These are phyloP conservation scores for Imleria badia DNA, from an alignment of 768 basidiomycete species.

Conservation along the genomic window DNA sequence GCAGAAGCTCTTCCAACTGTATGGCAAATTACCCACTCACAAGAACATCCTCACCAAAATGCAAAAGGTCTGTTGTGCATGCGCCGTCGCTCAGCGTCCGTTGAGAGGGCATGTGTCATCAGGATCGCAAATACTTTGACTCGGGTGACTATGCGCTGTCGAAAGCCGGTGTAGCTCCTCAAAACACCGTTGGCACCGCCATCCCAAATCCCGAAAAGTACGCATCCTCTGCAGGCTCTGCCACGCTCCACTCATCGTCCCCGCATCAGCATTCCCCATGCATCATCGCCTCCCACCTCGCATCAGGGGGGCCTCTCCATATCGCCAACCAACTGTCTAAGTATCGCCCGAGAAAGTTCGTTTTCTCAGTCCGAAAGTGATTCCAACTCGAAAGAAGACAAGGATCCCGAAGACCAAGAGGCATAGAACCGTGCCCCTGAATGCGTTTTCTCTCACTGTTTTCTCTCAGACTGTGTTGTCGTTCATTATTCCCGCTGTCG, in stretches of 20 bases:
- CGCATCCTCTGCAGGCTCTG: constrained; percentile 28
- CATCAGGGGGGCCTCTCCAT: constrained; percentile 60
- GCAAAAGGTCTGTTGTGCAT: constrained; percentile 70
- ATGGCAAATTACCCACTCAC: constrained; percentile 91
- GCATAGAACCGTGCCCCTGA: constrained; percentile 12
- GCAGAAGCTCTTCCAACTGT: constrained; percentile 90
- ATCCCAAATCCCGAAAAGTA: constrained; percentile 99
- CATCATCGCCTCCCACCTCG: constrained; percentile 63
- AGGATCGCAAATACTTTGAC: constrained; percentile 99
- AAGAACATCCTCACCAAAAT: constrained; percentile 94
- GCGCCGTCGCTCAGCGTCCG: constrained; percentile 1
- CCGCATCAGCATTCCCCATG: constrained; percentile 78
- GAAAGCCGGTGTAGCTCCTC: constrained; percentile 90
- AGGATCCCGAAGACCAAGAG: constrained; percentile 12
- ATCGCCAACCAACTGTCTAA: constrained; percentile 71
- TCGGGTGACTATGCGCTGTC: constrained; percentile 98
- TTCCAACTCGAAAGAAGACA: constrained; percentile 18
- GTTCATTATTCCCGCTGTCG: constrained; percentile 21
- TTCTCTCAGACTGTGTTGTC: constrained; percentile 4
- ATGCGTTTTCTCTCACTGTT: constrained; percentile 1
- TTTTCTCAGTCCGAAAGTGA: constrained; percentile 32
- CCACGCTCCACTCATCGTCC: background rate
- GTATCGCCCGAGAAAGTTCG: constrained; percentile 62
- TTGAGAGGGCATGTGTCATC: constrained; percentile 9
- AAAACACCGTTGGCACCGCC: constrained; percentile 88